These are phyloP conservation scores for Malus hybrid DNA, from an alignment of 331 rosid genomes.

Conservation along the genomic window DNA sequence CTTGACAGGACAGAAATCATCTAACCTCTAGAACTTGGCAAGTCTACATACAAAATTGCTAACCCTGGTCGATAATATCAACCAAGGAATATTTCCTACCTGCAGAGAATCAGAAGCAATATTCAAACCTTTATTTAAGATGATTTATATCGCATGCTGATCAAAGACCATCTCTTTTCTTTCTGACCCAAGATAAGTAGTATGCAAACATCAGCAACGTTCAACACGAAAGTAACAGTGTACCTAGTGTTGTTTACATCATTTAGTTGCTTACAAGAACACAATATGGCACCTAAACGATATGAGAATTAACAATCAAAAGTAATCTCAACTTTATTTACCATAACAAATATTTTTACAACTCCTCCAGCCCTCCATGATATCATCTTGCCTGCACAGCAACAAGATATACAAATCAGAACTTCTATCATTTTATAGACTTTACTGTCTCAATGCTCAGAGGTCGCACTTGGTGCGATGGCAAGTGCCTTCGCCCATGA, in stretches of 20 bases:
- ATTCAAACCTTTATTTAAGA: background rate
- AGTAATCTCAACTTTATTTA: constrained; percentile 20
- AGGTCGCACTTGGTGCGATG: too few species aligned
- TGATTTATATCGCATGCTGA: background rate
- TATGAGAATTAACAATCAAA: background rate
- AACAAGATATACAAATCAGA: background rate
- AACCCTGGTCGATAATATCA: constrained; percentile 58
- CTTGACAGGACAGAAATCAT: background rate
- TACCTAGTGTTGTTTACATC: background rate
- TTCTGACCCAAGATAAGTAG: background rate
- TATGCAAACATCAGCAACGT: background rate
- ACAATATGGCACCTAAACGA: too few species aligned
- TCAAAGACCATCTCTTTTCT: background rate
- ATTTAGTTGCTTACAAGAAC: too few species aligned
- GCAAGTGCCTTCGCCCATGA: too few species aligned
- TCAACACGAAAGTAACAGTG: background rate
- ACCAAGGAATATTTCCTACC: constrained; percentile 92
- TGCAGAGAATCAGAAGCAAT: constrained; percentile 25
- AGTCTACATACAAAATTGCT: constrained; percentile 55
- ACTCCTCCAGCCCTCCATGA: constrained; percentile 75
- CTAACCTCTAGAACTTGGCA: background rate
- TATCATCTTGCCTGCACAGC: constrained; percentile 53
- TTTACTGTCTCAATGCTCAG: background rate
- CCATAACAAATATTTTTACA: constrained; percentile 46
- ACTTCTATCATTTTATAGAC: background rate